phyloP scores from a whole-genome alignment of 78 protist species.

The Trichosphaerium sp. region DNA sequence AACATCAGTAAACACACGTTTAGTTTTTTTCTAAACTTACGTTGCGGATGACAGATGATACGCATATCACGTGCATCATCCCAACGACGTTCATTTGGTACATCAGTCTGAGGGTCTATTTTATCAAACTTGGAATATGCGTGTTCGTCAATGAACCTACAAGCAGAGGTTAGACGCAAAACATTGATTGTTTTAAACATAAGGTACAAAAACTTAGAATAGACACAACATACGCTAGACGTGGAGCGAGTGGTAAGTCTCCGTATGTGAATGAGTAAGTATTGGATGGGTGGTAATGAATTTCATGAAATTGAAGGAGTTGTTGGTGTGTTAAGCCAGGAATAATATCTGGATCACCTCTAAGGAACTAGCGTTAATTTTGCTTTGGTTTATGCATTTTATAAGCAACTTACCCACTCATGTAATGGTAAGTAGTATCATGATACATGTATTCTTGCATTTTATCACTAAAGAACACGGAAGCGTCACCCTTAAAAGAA shows the following conservation, averaged over 20 bases:
- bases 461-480: conserved; percentile 1
- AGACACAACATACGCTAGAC: no score
- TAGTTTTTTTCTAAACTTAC: no score
- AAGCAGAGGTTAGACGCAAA: no score
- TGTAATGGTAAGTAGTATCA: conserved; percentile 34
- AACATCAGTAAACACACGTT: no score
- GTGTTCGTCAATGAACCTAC: no score
- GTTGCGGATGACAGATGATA: conserved; percentile 29
- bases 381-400: no score
- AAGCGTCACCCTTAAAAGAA: not conserved
- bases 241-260: not conserved
- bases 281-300: conserved; percentile 51
- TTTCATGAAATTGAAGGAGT: conserved; percentile 37
- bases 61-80: not conserved
- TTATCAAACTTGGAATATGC: not conserved
- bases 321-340: conserved; percentile 47
- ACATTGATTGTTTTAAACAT: no score
- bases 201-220: no score
- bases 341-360: conserved; percentile 74
- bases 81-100: conserved; percentile 26
- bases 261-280: conserved; percentile 36
- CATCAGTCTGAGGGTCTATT: not conserved
- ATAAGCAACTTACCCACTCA: no score
- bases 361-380: no score
- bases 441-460: conserved; percentile 22